Base-by-base conservation (phyloP, 2,329 filamentous ascomycete species). In the Beauveria bassiana region DNA sequence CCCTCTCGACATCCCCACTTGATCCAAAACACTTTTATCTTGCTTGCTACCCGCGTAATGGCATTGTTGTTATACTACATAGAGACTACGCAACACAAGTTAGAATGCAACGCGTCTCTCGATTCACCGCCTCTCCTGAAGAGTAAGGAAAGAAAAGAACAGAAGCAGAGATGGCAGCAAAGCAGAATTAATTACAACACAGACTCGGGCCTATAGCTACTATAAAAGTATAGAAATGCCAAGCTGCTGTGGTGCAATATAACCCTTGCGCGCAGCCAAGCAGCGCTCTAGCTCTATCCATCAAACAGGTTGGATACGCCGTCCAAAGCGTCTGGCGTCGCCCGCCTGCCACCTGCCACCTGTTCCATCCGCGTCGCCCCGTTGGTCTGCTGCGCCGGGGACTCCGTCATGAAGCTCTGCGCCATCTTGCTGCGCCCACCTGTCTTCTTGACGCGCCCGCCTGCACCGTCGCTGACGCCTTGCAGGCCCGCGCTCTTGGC, bases 351-450 rank as follows among this genome's bases (percentile, higher is more conserved):
- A 12, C 67, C 72, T 4, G 58, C 54, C 54, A 70, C 64, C 10
- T 61, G 68, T 16, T 66, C 70, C 59, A 66, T 71, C 61, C 67
- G 68, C 59, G 69, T 70, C 53, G 63, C 62, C 40, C 69, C 71
- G 14, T 70, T 67, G 3, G 66, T 70, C 12, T 69, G 67, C 12
- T 69, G 67, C 3, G 72, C 66, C n/a, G 74, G 66, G 10, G 76
- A 73, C n/a, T 77, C 78, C 57, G 78, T 86, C 83, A 88, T 85
- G 66, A 88, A 88, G 62, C 83, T 80, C 69, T 88, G 84, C 5
- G 84, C 83, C 85, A 88, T 83, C 71, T 82, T 83, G 65, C 80
- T 84, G 40, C 82, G 75, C 3, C 59, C 59, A 6, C 70, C 69
- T 22, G 75, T 70, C 65, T 76, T 81, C 70, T 80, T 81, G 70